Evolutionary conservation across 2,329 filamentous ascomycete genomes (phyloP).

Genomic region (Sporothrix pseudoabietina): DNA sequence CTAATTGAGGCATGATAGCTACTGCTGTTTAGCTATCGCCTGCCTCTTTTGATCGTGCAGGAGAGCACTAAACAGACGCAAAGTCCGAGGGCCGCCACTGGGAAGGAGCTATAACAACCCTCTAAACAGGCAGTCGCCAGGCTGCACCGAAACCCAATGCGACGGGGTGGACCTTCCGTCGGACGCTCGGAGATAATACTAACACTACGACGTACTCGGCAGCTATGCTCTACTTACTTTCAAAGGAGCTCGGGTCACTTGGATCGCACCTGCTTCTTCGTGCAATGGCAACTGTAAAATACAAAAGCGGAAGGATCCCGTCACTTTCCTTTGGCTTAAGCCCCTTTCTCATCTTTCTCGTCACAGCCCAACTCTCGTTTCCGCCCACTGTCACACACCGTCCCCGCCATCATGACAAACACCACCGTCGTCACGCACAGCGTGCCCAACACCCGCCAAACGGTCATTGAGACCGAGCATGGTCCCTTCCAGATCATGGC

Average conservation of each 20-base stretch:
- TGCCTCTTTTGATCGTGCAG: background rate
- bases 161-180: conserved; percentile 1
- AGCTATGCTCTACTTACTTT: no score
- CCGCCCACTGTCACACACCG: background rate
- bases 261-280: background rate
- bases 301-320: background rate
- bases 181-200: conserved; percentile 14
- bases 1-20: background rate
- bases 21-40: conserved; percentile 12
- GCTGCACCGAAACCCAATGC: background rate
- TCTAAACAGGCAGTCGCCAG: background rate
- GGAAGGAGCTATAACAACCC: background rate
- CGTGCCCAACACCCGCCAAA: conserved; percentile 30
- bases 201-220: background rate
- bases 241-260: background rate
- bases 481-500: conserved; percentile 26
- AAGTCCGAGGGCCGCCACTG: background rate
- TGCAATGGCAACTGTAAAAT: background rate
- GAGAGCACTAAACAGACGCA: background rate
- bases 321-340: background rate
- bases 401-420: background rate
- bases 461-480: conserved; percentile 25
- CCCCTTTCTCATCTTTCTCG: background rate
- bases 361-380: background rate
- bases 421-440: background rate